Conservation (phyloP, 2,329 filamentous ascomycete genomes). For the Penicillium sp. region DNA sequence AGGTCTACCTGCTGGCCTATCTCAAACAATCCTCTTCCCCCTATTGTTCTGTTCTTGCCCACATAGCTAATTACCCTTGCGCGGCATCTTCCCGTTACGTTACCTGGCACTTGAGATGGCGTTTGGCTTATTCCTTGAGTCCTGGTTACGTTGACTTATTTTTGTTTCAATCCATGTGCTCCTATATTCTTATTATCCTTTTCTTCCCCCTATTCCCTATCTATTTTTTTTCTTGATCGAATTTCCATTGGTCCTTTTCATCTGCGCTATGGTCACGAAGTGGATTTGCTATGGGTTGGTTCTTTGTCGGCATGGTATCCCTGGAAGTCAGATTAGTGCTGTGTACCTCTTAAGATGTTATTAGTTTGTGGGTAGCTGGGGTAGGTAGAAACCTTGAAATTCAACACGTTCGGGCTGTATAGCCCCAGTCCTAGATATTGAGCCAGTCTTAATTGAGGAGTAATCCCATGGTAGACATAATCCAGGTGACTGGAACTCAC, state of each 20-base stretch:
- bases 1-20: background rate
- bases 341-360: background rate
- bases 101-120: background rate
- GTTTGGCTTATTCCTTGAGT: background rate
- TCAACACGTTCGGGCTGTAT: constrained; percentile 9
- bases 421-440: background rate
- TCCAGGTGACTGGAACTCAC: too few relatives aligned
- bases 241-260: background rate
- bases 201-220: background rate
- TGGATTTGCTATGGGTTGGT: background rate
- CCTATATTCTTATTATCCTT: background rate
- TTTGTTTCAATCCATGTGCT: background rate
- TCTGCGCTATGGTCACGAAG: background rate
- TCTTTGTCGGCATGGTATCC: background rate
- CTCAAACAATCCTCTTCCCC: background rate
- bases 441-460: too few relatives aligned
- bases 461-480: too few relatives aligned
- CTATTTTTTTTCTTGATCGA: background rate
- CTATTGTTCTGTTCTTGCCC: background rate
- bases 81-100: background rate
- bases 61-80: background rate
- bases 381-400: constrained; percentile 11
- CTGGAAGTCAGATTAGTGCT: background rate
- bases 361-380: constrained; percentile 3
- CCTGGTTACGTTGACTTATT: background rate